Conservation (phyloP, 352 stramenopile species). For the Phytophthora europaea region DNA sequence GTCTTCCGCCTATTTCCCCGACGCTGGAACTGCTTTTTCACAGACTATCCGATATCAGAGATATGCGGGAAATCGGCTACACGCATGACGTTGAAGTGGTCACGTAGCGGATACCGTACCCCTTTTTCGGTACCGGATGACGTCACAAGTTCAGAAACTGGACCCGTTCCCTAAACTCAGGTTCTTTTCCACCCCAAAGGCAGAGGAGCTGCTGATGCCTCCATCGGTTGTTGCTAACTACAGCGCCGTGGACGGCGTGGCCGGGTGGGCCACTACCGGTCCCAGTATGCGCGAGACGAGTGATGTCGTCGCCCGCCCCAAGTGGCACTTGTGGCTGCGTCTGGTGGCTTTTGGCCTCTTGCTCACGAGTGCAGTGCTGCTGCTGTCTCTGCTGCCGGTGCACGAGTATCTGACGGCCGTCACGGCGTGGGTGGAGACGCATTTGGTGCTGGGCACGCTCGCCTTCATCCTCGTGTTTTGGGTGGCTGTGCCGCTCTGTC, state of each 20-base stretch:
- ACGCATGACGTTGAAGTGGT: not conserved
- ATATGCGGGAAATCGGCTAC: not conserved
- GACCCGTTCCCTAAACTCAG: not conserved
- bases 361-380: slow-evolving; percentile 13
- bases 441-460: slow-evolving; percentile 63
- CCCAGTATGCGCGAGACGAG: slow-evolving; percentile 10
- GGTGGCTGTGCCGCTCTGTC: slow-evolving; percentile 73
- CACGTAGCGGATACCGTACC: not conserved
- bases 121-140: not conserved
- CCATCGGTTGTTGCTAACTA: slow-evolving; percentile 35
- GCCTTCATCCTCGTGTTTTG: slow-evolving; percentile 65
- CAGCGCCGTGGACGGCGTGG: slow-evolving; percentile 22
- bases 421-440: slow-evolving; percentile 59
- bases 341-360: slow-evolving; percentile 26
- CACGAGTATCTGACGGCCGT: slow-evolving; percentile 51
- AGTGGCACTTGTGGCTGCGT: slow-evolving; percentile 37
- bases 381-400: slow-evolving; percentile 60
- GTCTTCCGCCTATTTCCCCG: too few relatives aligned
- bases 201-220: slow-evolving; percentile 16
- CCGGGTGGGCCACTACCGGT: slow-evolving; percentile 18
- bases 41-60: not conserved
- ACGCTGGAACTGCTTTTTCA: too few relatives aligned
- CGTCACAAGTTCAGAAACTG: slow-evolving; percentile 17
- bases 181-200: not conserved
- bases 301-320: not conserved